Evolutionary conservation across 805 yeast species (phyloP), one percentile per base, ranked within the genome.

Genomic region (Starmerella sp.): DNA sequence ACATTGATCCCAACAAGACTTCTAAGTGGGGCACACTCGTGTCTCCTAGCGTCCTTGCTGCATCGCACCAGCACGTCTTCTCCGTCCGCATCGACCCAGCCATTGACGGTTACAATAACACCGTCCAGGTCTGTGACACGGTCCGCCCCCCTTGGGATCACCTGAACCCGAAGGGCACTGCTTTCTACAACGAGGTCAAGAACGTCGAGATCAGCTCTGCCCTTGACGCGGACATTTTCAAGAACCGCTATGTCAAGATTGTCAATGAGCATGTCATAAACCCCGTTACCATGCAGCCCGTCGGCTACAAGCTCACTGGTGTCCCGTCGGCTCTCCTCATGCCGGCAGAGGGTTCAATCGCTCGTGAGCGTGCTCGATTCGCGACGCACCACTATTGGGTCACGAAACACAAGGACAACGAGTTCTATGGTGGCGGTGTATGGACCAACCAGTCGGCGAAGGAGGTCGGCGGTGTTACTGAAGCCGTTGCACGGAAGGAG

Each of bases 381-480:
- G 87, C 89, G 32, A 82, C 89, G 32, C 76, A 85, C 67, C 93
- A 83, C 68, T 70, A 83, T 60, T 85, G 91, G 90, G 89, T 84
- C 61, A 82, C 90, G 61, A 83, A 84, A 68, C 82, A 84, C 72
- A 72, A 72, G 53, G 93, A 86, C 66, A 76, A 83, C 65, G 80
- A 84, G 71, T 70, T 83, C 64, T 85, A 73, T 62, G 88, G 89
- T 52, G 90, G 89, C 55, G 95, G 95, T 68, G 91, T 84, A 67
- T 84, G 85, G 75, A 85, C 95, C 57, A 86, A 85, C 71, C 95
- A 85, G 72, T 81, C 90, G 6, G 76, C 76, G 53, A 88, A 87
- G 66, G 68, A 85, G 55, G 80, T 79, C 42, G 76, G 71, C 38
- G 67, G 67, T 43, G 61, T 60, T 10, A 39, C 54, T n/a, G 66